A percentile compares a stretch with the other conserved stretches of the same genome.
These are phyloP conservation scores for Pseudotsuga menziesii DNA, from an alignment of 75 land plant species.

Conservation along the genomic window DNA sequence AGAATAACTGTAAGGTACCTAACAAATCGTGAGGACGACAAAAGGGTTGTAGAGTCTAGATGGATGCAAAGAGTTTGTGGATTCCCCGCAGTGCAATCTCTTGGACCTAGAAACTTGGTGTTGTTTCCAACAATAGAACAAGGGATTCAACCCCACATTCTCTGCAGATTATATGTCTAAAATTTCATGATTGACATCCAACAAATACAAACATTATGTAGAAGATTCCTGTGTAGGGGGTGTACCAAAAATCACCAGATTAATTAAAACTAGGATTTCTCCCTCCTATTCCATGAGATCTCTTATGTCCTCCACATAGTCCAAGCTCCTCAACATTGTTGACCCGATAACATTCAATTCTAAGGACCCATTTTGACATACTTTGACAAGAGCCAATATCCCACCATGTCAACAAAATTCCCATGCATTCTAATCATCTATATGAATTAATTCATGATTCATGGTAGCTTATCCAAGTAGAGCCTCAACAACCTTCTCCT, in stretches of 20 bases:
- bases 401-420: no score
- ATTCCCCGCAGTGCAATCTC: conserved; percentile 47
- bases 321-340: conserved; percentile 21
- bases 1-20: neutral
- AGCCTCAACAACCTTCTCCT: conserved; percentile 37
- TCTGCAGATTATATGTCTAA: conserved; percentile 22
- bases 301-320: conserved; percentile 25
- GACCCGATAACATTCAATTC: conserved; percentile 26
- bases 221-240: conserved; percentile 43
- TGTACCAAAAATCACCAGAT: conserved; percentile 41
- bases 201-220: conserved; percentile 39
- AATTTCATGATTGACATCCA: conserved; percentile 44
- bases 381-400: no score
- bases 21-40: conserved; percentile 38
- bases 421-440: no score
- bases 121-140: conserved; percentile 33
- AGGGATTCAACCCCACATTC: conserved; percentile 55
- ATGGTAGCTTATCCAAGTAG: conserved; percentile 49
- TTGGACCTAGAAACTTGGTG: conserved; percentile 29
- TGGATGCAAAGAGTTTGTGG: conserved; percentile 34
- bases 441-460: conserved; percentile 17
- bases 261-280: conserved; percentile 36
- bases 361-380: conserved; percentile 16
- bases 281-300: conserved; percentile 47
- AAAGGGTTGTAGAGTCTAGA: conserved; percentile 9